These are phyloP conservation scores for Entophlyctis luteolus DNA, from an alignment of 192 early-diverging fungal species.

Conservation along the genomic window DNA sequence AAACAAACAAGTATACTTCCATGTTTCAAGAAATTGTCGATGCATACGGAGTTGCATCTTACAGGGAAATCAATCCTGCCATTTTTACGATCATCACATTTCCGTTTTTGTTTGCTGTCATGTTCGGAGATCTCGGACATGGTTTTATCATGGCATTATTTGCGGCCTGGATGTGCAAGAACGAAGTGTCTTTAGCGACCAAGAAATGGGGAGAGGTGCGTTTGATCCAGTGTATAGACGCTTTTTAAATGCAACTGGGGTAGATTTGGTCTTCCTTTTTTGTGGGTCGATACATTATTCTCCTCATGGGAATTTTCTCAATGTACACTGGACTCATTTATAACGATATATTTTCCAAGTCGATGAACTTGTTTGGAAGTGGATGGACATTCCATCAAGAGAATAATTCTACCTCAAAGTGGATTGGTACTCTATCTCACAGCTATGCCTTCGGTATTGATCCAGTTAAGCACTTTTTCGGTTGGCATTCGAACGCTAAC, in stretches of 20 bases:
- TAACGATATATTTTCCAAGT: slow-evolving; percentile 94
- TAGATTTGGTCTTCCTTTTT: slow-evolving; percentile 86
- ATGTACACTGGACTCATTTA: slow-evolving; percentile 96
- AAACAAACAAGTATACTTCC: slow-evolving; percentile 93
- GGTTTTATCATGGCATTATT: slow-evolving; percentile 79
- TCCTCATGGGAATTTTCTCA: slow-evolving; percentile 97
- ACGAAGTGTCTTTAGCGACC: slow-evolving; percentile 76
- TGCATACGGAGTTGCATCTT: slow-evolving; percentile 93
- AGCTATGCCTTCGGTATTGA: slow-evolving; percentile 84
- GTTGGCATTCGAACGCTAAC: not conserved
- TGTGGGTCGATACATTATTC: slow-evolving; percentile 93
- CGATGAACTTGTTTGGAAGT: slow-evolving; percentile 67
- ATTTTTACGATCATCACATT: slow-evolving; percentile 95
- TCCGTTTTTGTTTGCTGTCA: slow-evolving; percentile 99
- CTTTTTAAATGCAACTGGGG: no score
- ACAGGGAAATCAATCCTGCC: slow-evolving; percentile 97
- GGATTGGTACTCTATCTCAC: slow-evolving; percentile 60
- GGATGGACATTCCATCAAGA: slow-evolving; percentile 75
- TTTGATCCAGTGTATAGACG: not conserved
- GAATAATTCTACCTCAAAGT: slow-evolving; percentile 51
- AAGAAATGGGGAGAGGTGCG: slow-evolving; percentile 75
- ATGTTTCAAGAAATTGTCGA: slow-evolving; percentile 97
- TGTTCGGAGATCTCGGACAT: slow-evolving; percentile 99
- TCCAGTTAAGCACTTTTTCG: slow-evolving; percentile 53
- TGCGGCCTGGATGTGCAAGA: slow-evolving; percentile 69